These are phyloP conservation scores for Cymodocea nodosa DNA, from an alignment of 116 monocot species.

Conservation along the genomic window DNA sequence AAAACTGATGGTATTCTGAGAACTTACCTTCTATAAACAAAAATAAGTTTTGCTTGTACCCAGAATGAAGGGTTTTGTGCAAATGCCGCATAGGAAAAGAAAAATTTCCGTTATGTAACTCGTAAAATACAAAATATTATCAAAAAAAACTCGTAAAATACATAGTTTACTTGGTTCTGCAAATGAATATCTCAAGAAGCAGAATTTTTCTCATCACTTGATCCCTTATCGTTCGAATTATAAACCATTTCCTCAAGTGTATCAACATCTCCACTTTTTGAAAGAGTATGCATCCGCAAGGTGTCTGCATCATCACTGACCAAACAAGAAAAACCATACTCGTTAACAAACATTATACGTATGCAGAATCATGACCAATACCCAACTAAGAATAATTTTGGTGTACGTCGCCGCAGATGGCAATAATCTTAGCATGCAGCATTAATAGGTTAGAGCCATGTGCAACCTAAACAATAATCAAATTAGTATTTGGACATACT, in stretches of 20 bases:
- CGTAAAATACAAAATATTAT: too few relatives aligned
- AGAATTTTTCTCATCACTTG: not conserved
- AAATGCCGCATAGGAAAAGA: too few relatives aligned
- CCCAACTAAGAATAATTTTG: not conserved
- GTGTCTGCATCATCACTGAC: constrained; percentile 79
- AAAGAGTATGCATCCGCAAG: constrained; percentile 58
- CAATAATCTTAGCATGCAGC: too few relatives aligned
- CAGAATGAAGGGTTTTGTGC: too few relatives aligned
- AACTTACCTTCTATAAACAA: too few relatives aligned
- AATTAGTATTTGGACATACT: constrained; percentile 34
- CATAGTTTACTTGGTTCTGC: too few relatives aligned
- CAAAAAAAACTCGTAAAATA: too few relatives aligned
- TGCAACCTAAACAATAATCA: not conserved
- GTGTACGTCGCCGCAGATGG: too few relatives aligned
- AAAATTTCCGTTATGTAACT: too few relatives aligned
- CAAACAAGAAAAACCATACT: constrained; percentile 5
- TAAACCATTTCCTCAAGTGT: constrained; percentile 58
- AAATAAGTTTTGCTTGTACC: too few relatives aligned
- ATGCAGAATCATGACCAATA: not conserved
- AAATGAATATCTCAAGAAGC: constrained; percentile 2
- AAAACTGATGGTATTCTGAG: too few relatives aligned
- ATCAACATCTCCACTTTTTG: constrained; percentile 64
- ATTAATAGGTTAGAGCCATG: not conserved
- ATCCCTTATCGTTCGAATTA: constrained; percentile 29
- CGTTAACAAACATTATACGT: not conserved